These are phyloP conservation scores for Saccharomycopsis synnaedendra DNA, from an alignment of 805 yeast genomes.

Conservation along the genomic window DNA sequence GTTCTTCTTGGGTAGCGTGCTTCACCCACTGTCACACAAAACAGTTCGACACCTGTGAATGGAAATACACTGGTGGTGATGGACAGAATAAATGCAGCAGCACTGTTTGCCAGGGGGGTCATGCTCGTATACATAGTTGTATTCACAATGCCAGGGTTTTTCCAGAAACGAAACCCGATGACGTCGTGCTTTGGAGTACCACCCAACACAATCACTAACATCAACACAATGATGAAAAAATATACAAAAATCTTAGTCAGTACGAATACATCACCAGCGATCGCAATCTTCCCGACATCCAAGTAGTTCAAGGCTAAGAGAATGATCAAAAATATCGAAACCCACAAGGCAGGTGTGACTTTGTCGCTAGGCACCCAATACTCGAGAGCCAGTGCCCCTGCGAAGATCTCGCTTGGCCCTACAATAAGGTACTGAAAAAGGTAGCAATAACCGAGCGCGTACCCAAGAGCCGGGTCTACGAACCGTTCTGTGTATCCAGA, in stretches of 20 bases:
- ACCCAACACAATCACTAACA: constrained; percentile 30
- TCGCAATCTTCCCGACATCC: constrained; percentile 39
- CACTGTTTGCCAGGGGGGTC: constrained; percentile 30
- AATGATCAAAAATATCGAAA: constrained; percentile 36
- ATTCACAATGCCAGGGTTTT: constrained; percentile 30
- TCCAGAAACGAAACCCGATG: constrained; percentile 33
- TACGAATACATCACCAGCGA: constrained; percentile 27
- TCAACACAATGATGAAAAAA: constrained; percentile 27
- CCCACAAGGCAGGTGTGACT: constrained; percentile 37
- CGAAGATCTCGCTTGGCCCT: constrained; percentile 40
- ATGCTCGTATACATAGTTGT: constrained; percentile 22
- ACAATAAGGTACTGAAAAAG: constrained; percentile 41
- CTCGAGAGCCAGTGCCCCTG: constrained; percentile 42
- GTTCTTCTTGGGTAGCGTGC: constrained; percentile 35
- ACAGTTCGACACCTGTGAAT: constrained; percentile 38
- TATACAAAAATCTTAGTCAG: constrained; percentile 28
- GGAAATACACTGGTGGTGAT: constrained; percentile 42
- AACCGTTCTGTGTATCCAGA: constrained; percentile 51
- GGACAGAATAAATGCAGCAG: constrained; percentile 42
- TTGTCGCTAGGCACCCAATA: constrained; percentile 35
- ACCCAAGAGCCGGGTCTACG: constrained; percentile 50
- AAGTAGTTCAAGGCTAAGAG: constrained; percentile 38
- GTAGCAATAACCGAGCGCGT: constrained; percentile 50
- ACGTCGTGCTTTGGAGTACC: constrained; percentile 26
- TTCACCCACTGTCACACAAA: constrained; percentile 39